Conservation (phyloP, 148 eudicot species). For the Selenicereus undatus region DNA sequence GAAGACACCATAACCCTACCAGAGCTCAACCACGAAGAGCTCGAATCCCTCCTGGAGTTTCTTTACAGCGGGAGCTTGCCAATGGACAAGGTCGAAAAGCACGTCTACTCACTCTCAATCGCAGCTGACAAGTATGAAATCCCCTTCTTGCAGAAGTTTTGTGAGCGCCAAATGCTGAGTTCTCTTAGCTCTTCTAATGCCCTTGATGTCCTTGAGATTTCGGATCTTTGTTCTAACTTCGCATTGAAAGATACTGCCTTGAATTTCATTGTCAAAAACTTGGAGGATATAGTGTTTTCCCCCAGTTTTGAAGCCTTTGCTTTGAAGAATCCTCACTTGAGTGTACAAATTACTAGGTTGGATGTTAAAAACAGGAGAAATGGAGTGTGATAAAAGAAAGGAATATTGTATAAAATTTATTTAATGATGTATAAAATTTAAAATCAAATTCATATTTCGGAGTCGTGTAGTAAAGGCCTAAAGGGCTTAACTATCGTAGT, state of each 20-base stretch:
- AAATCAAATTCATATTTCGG: too few relatives aligned
- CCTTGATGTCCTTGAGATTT: conserved; percentile 66
- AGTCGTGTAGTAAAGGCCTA: too few relatives aligned
- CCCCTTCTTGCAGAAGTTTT: conserved; percentile 59
- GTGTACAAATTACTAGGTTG: conserved; percentile 78
- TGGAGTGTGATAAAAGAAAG: conserved; percentile 24
- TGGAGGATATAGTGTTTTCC: conserved; percentile 77
- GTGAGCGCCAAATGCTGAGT: conserved; percentile 61
- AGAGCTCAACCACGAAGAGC: conserved; percentile 62
- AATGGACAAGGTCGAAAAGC: conserved; percentile 52
- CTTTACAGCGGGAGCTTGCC: conserved; percentile 66
- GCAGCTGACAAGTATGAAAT: conserved; percentile 85
- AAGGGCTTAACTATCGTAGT: too few relatives aligned
- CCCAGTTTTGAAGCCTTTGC: conserved; percentile 76
- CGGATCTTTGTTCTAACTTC: conserved; percentile 61
- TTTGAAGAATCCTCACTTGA: conserved; percentile 82
- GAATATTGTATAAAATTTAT: too few relatives aligned
- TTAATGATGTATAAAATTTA: too few relatives aligned
- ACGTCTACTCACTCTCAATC: conserved; percentile 58
- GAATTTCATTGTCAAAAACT: conserved; percentile 68
- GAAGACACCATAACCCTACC: conserved; percentile 56
- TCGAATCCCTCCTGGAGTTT: conserved; percentile 61
- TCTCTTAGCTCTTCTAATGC: conserved; percentile 51
- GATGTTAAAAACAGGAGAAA: conserved; percentile 58
- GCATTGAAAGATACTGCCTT: conserved; percentile 66